A percentile compares a stretch with the other conserved stretches of the same genome.
These are phyloP conservation scores for Noccaea caerulescens DNA, from an alignment of 345 rosid genomes.

Conservation along the genomic window DNA sequence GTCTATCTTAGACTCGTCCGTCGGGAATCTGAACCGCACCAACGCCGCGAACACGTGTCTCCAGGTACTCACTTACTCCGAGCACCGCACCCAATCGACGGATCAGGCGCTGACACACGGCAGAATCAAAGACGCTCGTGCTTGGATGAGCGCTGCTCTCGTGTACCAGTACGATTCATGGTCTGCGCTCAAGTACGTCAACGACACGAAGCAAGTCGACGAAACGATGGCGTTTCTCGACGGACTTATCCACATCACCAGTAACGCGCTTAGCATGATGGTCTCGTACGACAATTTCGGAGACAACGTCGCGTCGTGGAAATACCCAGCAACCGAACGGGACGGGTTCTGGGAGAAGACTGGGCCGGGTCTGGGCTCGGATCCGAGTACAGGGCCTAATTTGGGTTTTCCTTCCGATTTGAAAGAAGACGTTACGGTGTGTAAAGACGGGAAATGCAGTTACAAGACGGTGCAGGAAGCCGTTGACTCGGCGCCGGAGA, in stretches of 20 bases:
- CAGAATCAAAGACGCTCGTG: conserved; percentile 69
- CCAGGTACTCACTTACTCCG: conserved; percentile 61
- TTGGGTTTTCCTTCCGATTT: conserved; percentile 54
- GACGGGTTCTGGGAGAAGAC: conserved; percentile 66
- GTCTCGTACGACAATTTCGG: conserved; percentile 64
- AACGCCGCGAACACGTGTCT: conserved; percentile 63
- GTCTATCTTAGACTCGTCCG: conserved; percentile 60
- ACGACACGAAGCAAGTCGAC: conserved; percentile 54
- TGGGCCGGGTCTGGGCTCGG: conserved; percentile 36
- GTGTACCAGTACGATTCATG: conserved; percentile 79
- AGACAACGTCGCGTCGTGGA: conserved; percentile 54
- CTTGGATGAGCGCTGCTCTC: conserved; percentile 81
- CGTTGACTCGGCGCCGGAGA: conserved; percentile 73
- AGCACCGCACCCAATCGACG: conserved; percentile 52
- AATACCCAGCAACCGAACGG: conserved; percentile 71
- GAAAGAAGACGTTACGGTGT: conserved; percentile 68
- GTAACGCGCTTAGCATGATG: conserved; percentile 82
- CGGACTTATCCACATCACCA: conserved; percentile 50
- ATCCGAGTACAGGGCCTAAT: conserved; percentile 29
- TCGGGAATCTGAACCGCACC: conserved; percentile 61
- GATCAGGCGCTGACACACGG: conserved; percentile 52
- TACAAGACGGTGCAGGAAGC: conserved; percentile 80
- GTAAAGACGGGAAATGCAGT: conserved; percentile 52
- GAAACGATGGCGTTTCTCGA: conserved; percentile 69
- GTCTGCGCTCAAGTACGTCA: conserved; percentile 69